These are phyloP conservation scores for Boletus rufocinnamomeus DNA, from an alignment of 768 basidiomycete genomes.

Conservation along the genomic window DNA sequence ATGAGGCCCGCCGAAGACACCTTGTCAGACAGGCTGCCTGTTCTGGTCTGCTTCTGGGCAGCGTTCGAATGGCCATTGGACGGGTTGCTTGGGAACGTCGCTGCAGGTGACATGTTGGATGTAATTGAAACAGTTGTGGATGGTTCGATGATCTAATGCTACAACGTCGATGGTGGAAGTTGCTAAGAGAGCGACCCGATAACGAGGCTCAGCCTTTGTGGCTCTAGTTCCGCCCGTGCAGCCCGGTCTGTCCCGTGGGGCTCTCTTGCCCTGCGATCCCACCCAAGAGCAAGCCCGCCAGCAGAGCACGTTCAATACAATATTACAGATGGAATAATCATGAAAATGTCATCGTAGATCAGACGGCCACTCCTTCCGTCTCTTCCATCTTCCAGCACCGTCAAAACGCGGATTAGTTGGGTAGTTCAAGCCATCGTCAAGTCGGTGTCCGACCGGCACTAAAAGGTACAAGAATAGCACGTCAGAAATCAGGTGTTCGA, in stretches of 20 bases:
- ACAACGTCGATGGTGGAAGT: conserved; percentile 2
- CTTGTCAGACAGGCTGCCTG: conserved; percentile 19
- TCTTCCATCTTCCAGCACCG: conserved; percentile 62
- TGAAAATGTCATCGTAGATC: conserved; percentile 51
- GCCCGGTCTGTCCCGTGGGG: not conserved
- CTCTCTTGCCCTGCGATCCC: not conserved
- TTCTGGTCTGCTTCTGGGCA: conserved; percentile 18
- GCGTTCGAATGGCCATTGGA: conserved; percentile 21
- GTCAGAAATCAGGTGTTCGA: not conserved
- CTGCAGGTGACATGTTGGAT: conserved; percentile 30
- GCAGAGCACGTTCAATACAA: not conserved
- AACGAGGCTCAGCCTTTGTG: not conserved
- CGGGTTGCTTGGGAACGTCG: conserved; percentile 9
- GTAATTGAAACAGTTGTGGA: not conserved
- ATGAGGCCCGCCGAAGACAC: conserved; percentile 72
- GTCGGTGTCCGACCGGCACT: conserved; percentile 55
- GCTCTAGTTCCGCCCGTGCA: conserved; percentile 25
- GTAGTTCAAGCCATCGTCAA: conserved; percentile 62
- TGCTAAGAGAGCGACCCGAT: not conserved
- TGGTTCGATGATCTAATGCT: not conserved
- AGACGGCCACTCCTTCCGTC: conserved; percentile 69
- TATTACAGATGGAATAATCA: conserved; percentile 1
- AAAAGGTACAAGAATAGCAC: conserved; percentile 8
- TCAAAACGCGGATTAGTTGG: conserved; percentile 76
- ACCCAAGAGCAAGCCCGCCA: not conserved